Evolutionary conservation across 169 alveolate species (phyloP), one percentile per base, ranked within the genome.

Genomic region (Neospora caninum): DNA sequence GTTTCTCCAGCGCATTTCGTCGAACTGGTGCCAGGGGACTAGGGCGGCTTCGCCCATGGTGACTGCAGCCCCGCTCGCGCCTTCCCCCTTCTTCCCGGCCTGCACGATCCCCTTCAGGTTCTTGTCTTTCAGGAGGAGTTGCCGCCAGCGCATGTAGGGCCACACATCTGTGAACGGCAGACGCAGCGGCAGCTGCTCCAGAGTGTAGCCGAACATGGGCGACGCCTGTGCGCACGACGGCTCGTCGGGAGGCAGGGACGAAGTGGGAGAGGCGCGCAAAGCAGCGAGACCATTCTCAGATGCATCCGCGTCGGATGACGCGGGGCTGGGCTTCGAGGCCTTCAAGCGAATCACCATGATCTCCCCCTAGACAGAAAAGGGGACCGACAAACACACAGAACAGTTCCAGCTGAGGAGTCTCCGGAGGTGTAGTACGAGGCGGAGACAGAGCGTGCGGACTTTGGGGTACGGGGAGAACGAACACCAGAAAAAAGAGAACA

Each of bases 1-100:
- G 38, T 80, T 88, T 41, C 86, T 88, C 70, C 80, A 41, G 70
- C 94, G 83, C 67, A 92, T 39, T 36, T 82, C 91, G 94, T 92
- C 94, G 69, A 73, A 92, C 70, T 92, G 94, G 31, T 88, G 94
- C 94, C 94, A 92, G 54, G 94, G 94, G 41, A 92, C 94, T 29
- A 82, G 87, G 2, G 94, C 94, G 31, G 91, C 94, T 38, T 80
- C 94, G 27, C 39, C 45, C 45, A 31, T 34, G 43, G 49, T n/a
- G 27, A 34, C 45, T n/a, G 49, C 45, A 10, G 49, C 80, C 41
- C 13, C 9, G 49, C 70, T 58, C 16, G 31, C 25, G 25, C 70
- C 25, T 58, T 73, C 84, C 25, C 84, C 42, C 16, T 31, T 73
- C 25, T n/a, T 73, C 39, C 94, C 91, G 0, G 87, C 94, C 91